Evolutionary conservation across 345 rosid species (phyloP).

Genomic region (Eucalyptus polyanthemos): DNA sequence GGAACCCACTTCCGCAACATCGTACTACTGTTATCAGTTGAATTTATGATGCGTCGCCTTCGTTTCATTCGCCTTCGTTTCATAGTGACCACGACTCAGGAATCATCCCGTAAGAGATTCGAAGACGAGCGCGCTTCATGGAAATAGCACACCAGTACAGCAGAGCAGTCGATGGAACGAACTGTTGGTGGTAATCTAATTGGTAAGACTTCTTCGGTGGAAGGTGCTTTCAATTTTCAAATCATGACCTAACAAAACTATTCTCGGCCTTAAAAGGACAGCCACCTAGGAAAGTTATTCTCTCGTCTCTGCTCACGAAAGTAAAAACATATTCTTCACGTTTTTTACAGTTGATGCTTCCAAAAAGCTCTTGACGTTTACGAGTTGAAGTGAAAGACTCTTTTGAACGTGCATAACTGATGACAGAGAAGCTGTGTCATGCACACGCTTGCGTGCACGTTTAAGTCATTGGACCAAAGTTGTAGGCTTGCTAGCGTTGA

Average conservation of each 20-base stretch:
- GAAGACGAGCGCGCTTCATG: background rate
- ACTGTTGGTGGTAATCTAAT: background rate
- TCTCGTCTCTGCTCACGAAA: background rate
- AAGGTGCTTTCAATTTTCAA: background rate
- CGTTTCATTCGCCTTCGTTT: background rate
- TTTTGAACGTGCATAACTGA: background rate
- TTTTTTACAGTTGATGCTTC: background rate
- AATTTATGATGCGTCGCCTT: background rate
- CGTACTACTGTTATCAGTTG: background rate
- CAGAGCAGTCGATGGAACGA: background rate
- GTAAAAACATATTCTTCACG: background rate
- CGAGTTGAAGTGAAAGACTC: background rate
- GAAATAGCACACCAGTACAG: background rate
- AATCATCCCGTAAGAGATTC: background rate
- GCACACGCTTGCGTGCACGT: background rate
- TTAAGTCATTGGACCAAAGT: background rate
- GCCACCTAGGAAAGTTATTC: background rate
- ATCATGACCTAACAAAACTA: background rate
- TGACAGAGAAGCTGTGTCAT: background rate
- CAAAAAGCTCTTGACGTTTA: background rate
- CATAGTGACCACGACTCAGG: background rate
- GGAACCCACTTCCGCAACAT: background rate
- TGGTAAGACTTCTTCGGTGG: background rate
- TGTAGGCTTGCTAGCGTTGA: fast-evolving
- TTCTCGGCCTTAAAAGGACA: background rate